Conservation (phyloP, 2,329 filamentous ascomycete genomes). For the Scedosporium boydii region DNA sequence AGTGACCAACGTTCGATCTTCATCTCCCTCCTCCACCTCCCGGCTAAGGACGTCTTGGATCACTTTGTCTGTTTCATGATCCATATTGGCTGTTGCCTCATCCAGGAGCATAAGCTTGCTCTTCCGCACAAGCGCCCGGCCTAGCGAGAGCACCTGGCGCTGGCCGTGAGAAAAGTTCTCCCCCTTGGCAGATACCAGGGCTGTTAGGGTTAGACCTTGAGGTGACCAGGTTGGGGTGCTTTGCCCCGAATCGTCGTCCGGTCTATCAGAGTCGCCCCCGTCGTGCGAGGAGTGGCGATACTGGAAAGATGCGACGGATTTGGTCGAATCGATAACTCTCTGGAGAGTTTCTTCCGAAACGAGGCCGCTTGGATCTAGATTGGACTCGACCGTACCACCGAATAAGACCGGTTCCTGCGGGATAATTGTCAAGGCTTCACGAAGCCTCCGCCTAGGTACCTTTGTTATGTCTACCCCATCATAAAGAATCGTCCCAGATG, state of each 20-base stretch:
- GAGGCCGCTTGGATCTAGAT: slow-evolving; percentile 48
- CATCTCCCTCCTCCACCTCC: slow-evolving; percentile 33
- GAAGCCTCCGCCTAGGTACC: slow-evolving; percentile 30
- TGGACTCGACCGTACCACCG: slow-evolving; percentile 30
- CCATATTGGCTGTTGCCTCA: slow-evolving; percentile 41
- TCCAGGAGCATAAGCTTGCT: slow-evolving; percentile 37
- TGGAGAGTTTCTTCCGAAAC: slow-evolving; percentile 40
- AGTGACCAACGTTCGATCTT: slow-evolving; percentile 35
- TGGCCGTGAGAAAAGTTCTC: slow-evolving; percentile 39
- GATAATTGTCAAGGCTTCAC: slow-evolving; percentile 37
- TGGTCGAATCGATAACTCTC: slow-evolving; percentile 51
- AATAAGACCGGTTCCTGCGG: slow-evolving; percentile 42
- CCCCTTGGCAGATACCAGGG: slow-evolving; percentile 31
- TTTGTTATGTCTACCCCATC: slow-evolving; percentile 35
- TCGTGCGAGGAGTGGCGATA: background rate
- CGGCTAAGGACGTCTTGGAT: slow-evolving; percentile 35
- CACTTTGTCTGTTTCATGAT: slow-evolving; percentile 34
- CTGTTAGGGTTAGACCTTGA: slow-evolving; percentile 24
- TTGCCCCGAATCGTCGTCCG: background rate
- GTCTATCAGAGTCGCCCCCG: slow-evolving; percentile 16
- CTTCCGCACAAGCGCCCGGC: slow-evolving; percentile 34
- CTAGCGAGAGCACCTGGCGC: slow-evolving; percentile 38
- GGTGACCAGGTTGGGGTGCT: slow-evolving; percentile 8
- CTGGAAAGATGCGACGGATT: slow-evolving; percentile 29
- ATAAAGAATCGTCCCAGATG: slow-evolving; percentile 31